Evolutionary conservation across 176 grass and related monocot species (phyloP).

Genomic region (Themeda triandra): DNA sequence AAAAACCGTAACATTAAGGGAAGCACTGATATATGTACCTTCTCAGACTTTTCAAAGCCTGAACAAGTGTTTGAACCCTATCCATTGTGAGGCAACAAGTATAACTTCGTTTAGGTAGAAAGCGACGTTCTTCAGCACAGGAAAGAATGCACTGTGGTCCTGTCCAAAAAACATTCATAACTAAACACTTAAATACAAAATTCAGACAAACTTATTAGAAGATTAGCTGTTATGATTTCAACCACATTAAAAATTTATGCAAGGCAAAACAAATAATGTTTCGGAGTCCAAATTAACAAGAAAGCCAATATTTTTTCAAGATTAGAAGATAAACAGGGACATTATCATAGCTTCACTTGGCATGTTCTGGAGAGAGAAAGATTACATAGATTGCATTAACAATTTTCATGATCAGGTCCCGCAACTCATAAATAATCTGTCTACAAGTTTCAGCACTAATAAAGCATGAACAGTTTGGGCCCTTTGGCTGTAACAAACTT

Average conservation of each 20-base stretch:
- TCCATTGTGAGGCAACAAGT: slow-evolving; percentile 99
- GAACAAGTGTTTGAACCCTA: slow-evolving; percentile 74
- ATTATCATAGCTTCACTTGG: not conserved
- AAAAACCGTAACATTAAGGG: slow-evolving; percentile 12
- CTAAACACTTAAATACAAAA: not conserved
- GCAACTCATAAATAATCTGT: not conserved
- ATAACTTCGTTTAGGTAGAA: slow-evolving; percentile 89
- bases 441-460: not conserved
- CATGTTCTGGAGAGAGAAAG: not conserved
- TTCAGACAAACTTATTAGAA: not conserved
- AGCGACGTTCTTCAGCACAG: slow-evolving; percentile 80
- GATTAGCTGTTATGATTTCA: not conserved
- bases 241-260: too few species aligned
- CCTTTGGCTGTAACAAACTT: not conserved
- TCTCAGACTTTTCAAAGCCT: slow-evolving; percentile 85
- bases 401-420: not conserved
- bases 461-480: not conserved
- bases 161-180: slow-evolving; percentile 40
- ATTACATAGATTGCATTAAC: not conserved
- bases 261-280: too few species aligned
- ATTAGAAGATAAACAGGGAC: not conserved
- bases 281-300: too few species aligned
- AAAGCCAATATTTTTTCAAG: not conserved
- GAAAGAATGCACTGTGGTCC: slow-evolving; percentile 88
- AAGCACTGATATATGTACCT: slow-evolving; percentile 43